Evolutionary conservation across 257 asterid genomes (phyloP).

Genomic region (Solanum bulbocastanum): DNA sequence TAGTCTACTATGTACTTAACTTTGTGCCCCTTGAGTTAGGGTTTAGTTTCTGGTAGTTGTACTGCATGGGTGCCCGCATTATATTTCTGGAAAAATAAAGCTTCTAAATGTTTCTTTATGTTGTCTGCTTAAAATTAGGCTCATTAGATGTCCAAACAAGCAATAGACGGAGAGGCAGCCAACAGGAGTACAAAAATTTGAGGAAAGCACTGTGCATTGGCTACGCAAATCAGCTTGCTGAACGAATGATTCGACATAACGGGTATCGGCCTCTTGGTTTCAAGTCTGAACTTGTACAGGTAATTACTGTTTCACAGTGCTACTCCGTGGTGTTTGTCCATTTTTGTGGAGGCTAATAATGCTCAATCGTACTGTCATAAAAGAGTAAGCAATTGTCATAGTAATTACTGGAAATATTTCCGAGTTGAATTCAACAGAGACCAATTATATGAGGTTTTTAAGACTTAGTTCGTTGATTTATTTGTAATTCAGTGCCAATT

Average conservation of each 20-base stretch:
- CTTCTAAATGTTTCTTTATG: neutral
- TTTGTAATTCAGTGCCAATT: neutral
- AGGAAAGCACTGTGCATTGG: slow-evolving; percentile 86
- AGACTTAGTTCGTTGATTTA: neutral
- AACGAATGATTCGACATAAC: slow-evolving; percentile 87
- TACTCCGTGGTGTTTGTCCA: neutral
- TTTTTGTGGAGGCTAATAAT: neutral
- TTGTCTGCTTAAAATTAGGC: slow-evolving; percentile 25
- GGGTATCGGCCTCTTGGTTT: slow-evolving; percentile 83
- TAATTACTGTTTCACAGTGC: slow-evolving; percentile 5
- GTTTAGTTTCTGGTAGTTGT: neutral
- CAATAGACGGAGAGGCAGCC: slow-evolving; percentile 38
- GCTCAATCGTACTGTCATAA: neutral
- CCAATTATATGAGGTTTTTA: neutral
- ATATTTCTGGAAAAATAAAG: neutral
- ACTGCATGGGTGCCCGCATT: neutral
- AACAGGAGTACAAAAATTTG: slow-evolving; percentile 50
- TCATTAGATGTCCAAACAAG: slow-evolving; percentile 56
- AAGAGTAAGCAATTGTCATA: neutral
- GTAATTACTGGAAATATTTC: neutral
- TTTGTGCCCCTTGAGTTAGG: neutral
- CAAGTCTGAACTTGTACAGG: slow-evolving; percentile 92
- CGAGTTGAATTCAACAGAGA: neutral
- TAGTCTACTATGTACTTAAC: neutral
- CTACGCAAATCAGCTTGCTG: slow-evolving; percentile 85